Conservation (phyloP, 768 basidiomycete genomes). For the Pulveroboletus sp. region DNA sequence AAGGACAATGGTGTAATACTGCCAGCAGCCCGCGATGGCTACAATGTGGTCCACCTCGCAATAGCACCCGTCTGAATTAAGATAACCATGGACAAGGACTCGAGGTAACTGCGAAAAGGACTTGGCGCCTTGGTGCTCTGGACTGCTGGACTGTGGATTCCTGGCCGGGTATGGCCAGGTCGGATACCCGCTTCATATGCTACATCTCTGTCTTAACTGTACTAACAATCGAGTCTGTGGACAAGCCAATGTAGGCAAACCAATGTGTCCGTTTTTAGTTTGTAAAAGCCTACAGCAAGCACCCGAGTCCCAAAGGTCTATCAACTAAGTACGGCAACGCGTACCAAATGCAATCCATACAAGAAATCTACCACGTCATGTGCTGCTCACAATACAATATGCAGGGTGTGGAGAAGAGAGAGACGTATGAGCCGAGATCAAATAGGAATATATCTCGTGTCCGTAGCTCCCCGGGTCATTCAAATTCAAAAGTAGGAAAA, state of each 20-base stretch:
- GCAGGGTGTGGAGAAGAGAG: slow-evolving; percentile 1
- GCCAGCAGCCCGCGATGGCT: slow-evolving; percentile 3
- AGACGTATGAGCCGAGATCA: slow-evolving; percentile 2
- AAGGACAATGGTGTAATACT: slow-evolving; percentile 12
- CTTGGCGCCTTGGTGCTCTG: background rate
- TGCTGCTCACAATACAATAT: slow-evolving; percentile 9
- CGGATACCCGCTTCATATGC: background rate
- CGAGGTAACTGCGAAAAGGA: background rate
- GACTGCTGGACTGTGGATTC: slow-evolving; percentile 5
- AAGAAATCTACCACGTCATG: background rate
- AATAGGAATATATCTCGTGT: slow-evolving; percentile 12
- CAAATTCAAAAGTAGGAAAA: background rate
- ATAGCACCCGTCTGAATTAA: slow-evolving; percentile 20
- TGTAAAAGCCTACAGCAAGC: background rate
- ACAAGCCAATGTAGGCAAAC: too few relatives aligned
- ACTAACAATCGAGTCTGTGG: background rate
- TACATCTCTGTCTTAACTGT: background rate
- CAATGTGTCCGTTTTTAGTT: background rate
- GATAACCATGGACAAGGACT: slow-evolving; percentile 16
- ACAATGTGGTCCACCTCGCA: background rate
- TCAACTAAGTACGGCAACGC: background rate
- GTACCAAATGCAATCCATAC: slow-evolving; percentile 3
- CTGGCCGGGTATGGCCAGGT: background rate
- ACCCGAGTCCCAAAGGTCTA: background rate
- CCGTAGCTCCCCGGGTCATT: slow-evolving; percentile 5